Evolutionary conservation across 2,329 filamentous ascomycete genomes (phyloP).

Genomic region (Aphanocladium album): DNA sequence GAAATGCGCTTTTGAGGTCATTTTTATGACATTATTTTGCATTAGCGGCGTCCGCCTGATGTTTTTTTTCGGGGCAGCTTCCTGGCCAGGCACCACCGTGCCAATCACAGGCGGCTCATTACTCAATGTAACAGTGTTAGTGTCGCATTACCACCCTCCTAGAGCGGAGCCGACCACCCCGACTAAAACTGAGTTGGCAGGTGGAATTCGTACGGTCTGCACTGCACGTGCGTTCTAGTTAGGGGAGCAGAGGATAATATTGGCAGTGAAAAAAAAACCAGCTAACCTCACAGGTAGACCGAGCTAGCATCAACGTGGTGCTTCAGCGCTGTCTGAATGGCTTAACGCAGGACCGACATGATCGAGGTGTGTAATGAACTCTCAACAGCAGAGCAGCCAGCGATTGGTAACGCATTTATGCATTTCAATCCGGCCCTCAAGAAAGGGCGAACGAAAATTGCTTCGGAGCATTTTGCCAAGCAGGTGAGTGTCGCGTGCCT

Average conservation of each 20-base stretch:
- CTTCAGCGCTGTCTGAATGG: not conserved
- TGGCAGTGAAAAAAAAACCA: not conserved
- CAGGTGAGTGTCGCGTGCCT: slow-evolving; percentile 4
- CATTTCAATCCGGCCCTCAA: not conserved
- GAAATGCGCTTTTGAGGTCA: not conserved
- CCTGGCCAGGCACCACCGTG: not conserved
- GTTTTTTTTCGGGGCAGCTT: not conserved
- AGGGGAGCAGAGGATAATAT: not conserved
- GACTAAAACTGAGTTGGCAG: slow-evolving; percentile 12
- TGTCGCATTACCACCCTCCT: not conserved
- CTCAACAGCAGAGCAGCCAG: not conserved
- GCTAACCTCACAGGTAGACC: not conserved
- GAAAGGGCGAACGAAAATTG: too few species aligned
- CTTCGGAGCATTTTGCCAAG: not conserved
- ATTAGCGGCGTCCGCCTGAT: not conserved
- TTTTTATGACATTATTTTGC: not conserved
- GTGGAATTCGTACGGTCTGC: not conserved
- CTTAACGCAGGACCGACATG: not conserved
- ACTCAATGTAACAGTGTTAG: not conserved
- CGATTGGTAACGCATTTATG: not conserved
- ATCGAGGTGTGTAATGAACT: not conserved
- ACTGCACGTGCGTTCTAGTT: not conserved
- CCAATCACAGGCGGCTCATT: slow-evolving; percentile 1
- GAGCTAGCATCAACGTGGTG: not conserved
- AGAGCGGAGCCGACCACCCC: slow-evolving; percentile 7